phyloP scores from a whole-genome alignment of 2,329 filamentous ascomycete genomes.

The Helminthosporium solani region DNA sequence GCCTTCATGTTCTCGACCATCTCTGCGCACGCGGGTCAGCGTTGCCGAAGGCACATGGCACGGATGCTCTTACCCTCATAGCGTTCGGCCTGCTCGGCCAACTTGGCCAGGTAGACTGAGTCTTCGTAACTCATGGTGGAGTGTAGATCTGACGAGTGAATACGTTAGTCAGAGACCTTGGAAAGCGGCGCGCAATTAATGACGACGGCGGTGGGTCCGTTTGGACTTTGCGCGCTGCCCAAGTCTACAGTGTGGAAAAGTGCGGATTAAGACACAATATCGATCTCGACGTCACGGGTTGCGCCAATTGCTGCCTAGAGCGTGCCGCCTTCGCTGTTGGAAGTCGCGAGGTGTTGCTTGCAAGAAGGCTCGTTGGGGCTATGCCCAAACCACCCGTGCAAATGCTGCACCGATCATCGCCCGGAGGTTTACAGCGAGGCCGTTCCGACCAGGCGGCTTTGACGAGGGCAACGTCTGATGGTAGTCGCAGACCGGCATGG shows the following conservation, averaged over 20 bases:
- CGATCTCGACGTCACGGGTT: background rate
- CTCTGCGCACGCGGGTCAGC: constrained; percentile 58
- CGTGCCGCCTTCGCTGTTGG: constrained; percentile 15
- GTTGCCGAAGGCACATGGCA: constrained; percentile 5
- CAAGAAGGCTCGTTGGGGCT: constrained; percentile 32
- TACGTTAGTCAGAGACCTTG: constrained; percentile 28
- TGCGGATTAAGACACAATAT: background rate
- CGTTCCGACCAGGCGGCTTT: constrained; percentile 10
- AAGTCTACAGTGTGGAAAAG: constrained; percentile 13
- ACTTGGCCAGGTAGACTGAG: constrained; percentile 99
- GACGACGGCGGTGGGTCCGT: constrained; percentile 6
- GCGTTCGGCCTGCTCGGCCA: constrained; percentile 99
- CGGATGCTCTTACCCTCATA: constrained; percentile 75
- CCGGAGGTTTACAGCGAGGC: constrained; percentile 8
- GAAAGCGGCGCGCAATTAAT: constrained; percentile 14
- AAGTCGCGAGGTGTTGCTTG: constrained; percentile 20
- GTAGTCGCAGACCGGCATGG: constrained; percentile 20
- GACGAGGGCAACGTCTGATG: constrained; percentile 20
- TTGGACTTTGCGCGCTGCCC: constrained; percentile 7
- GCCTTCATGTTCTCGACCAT: constrained; percentile 99
- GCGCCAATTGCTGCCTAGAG: constrained; percentile 6
- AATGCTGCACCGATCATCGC: constrained; percentile 12
- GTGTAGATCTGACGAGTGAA: constrained; percentile 25
- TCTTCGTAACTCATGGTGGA: constrained; percentile 97
- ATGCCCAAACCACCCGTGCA: constrained; percentile 19